These are phyloP conservation scores for Amorphotheca resinae DNA, from an alignment of 495 filamentous ascomycete species.

Conservation along the genomic window DNA sequence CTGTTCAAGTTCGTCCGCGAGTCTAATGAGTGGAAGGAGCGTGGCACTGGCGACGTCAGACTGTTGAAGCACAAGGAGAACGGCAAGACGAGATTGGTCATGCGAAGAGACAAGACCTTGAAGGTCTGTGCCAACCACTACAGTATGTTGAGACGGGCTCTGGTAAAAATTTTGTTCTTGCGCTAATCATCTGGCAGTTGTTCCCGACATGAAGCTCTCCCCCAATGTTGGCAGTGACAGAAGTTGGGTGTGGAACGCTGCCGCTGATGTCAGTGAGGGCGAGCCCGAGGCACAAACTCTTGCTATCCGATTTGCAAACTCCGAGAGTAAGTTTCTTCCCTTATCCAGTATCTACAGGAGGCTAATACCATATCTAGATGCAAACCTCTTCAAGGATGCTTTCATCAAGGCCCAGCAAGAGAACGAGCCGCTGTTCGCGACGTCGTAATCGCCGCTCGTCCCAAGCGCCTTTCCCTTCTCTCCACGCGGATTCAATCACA, in stretches of 20 bases:
- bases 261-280: slow-evolving; percentile 95
- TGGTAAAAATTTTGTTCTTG: neutral
- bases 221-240: slow-evolving; percentile 96
- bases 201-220: slow-evolving; percentile 96
- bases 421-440: slow-evolving; percentile 72
- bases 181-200: slow-evolving; percentile 33
- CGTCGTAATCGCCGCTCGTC: slow-evolving; percentile 26
- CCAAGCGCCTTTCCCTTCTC: neutral
- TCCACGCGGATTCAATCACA: slow-evolving; percentile 3
- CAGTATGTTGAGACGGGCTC: slow-evolving; percentile 44
- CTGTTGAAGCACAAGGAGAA: slow-evolving; percentile 98
- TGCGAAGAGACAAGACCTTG: slow-evolving; percentile 98
- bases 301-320: slow-evolving; percentile 95
- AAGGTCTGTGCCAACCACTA: slow-evolving; percentile 99
- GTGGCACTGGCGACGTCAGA: slow-evolving; percentile 91
- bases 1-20: slow-evolving; percentile 95
- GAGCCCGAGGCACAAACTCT: slow-evolving; percentile 93
- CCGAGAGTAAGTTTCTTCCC: slow-evolving; percentile 64
- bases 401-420: slow-evolving; percentile 98
- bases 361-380: slow-evolving; percentile 49
- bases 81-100: slow-evolving; percentile 92
- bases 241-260: slow-evolving; percentile 98
- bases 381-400: slow-evolving; percentile 94
- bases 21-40: slow-evolving; percentile 94
- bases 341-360: neutral